Conservation (phyloP, 2,329 filamentous ascomycete species). For the Bipolaris gigantea region DNA sequence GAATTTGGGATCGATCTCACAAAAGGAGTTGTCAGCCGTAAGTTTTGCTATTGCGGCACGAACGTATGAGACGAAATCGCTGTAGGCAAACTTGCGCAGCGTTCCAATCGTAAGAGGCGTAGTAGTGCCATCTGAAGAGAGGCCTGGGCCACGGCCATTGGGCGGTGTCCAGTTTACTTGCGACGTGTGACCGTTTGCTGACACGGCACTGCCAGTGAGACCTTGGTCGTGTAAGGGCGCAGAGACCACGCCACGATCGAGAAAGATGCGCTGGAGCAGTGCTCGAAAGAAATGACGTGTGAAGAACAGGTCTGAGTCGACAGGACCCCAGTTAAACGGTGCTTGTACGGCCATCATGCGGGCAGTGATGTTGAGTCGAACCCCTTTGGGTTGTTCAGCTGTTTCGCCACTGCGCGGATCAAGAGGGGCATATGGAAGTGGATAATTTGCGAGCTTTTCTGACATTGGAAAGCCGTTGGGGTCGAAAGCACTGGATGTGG, state of each 20-base stretch:
- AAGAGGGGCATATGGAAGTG: constrained; percentile 24
- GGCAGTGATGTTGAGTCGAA: constrained; percentile 91
- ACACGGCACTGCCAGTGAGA: constrained; percentile 44
- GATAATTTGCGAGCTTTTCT: constrained; percentile 61
- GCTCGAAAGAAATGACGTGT: constrained; percentile 91
- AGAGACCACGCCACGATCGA: constrained; percentile 77
- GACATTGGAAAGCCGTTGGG: constrained; percentile 96
- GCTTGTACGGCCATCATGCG: constrained; percentile 98
- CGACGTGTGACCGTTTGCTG: constrained; percentile 38
- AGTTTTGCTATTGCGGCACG: constrained; percentile 80
- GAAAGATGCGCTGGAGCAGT: constrained; percentile 85
- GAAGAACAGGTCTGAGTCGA: constrained; percentile 86
- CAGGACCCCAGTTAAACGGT: constrained; percentile 82
- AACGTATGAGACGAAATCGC: constrained; percentile 74
- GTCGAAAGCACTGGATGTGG: constrained; percentile 73
- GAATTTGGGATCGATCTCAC: constrained; percentile 46
- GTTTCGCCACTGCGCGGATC: constrained; percentile 12
- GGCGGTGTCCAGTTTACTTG: constrained; percentile 42
- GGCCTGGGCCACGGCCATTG: constrained; percentile 53
- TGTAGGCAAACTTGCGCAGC: constrained; percentile 77
- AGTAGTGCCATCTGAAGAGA: constrained; percentile 57
- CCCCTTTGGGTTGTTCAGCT: constrained; percentile 51
- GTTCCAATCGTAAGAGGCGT: constrained; percentile 86
- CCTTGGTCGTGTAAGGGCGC: constrained; percentile 49
- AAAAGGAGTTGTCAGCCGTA: constrained; percentile 36